phyloP scores from a whole-genome alignment of 1,284 basidiomycete species.

The Apiotrichum gracile region DNA sequence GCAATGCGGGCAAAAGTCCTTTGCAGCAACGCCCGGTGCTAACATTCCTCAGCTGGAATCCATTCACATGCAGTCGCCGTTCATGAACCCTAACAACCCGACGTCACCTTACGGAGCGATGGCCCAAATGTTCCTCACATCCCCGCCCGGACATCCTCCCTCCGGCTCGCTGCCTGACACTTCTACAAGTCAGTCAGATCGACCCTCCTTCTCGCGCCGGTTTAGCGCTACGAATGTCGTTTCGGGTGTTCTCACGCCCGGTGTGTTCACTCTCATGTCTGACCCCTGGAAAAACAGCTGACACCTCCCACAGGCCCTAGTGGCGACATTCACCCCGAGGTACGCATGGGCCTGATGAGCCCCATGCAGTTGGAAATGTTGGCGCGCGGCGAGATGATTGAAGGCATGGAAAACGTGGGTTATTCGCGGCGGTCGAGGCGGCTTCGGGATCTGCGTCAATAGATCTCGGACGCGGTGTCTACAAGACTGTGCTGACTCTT shows the following conservation, averaged over 20 bases:
- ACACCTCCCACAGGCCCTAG: slow-evolving; percentile 28
- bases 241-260: slow-evolving; percentile 27
- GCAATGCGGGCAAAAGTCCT: too few relatives aligned
- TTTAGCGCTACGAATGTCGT: slow-evolving; percentile 1
- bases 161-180: neutral
- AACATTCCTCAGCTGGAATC: slow-evolving; percentile 35
- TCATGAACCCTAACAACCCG: slow-evolving; percentile 33
- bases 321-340: slow-evolving; percentile 38
- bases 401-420: slow-evolving; percentile 34
- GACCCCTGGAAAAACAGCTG: neutral
- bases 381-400: slow-evolving; percentile 22
- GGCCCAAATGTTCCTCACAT: slow-evolving; percentile 37
- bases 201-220: slow-evolving; percentile 7
- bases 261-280: slow-evolving; percentile 16
- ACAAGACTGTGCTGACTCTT: too few relatives aligned
- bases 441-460: neutral
- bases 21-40: too few relatives aligned
- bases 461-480: neutral
- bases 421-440: neutral
- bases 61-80: slow-evolving; percentile 47
- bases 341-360: slow-evolving; percentile 35
- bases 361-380: slow-evolving; percentile 43
- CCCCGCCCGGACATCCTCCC: slow-evolving; percentile 16
- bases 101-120: slow-evolving; percentile 28
- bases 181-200: slow-evolving; percentile 5